phyloP scores from a whole-genome alignment of 2,329 filamentous ascomycete genomes.

The Conoideocrella luteorostrata region DNA sequence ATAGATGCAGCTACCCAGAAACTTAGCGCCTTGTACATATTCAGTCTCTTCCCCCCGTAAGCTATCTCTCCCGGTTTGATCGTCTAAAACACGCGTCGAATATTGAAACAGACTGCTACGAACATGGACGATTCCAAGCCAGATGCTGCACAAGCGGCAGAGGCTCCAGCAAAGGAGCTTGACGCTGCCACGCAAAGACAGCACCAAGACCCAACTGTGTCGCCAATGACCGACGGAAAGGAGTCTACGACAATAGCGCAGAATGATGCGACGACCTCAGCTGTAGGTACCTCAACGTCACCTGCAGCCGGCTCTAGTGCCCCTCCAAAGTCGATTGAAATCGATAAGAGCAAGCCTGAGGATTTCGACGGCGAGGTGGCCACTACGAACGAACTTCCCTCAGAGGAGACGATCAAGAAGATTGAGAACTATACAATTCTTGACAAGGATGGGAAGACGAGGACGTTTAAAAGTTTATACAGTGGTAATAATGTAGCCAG shows the following conservation, averaged over 20 bases:
- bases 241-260: neutral
- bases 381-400: slow-evolving; percentile 50
- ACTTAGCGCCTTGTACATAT: no score
- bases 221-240: neutral
- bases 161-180: neutral
- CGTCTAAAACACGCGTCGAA: no score
- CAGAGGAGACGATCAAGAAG: slow-evolving; percentile 38
- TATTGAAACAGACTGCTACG: no score
- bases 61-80: no score
- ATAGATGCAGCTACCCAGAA: no score
- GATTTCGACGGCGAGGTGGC: slow-evolving; percentile 52
- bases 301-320: neutral
- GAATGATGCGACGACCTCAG: neutral
- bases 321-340: slow-evolving; percentile 2
- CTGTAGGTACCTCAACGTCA: neutral
- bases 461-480: slow-evolving; percentile 58
- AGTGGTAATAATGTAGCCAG: slow-evolving; percentile 45
- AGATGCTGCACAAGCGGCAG: neutral
- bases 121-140: neutral
- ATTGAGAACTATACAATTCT: slow-evolving; percentile 53
- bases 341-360: slow-evolving; percentile 33
- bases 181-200: no score
- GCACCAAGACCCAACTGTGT: neutral
- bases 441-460: slow-evolving; percentile 53
- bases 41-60: no score